phyloP scores from a whole-genome alignment of 2,329 filamentous ascomycete genomes.

The Penicillium sumatraense region DNA sequence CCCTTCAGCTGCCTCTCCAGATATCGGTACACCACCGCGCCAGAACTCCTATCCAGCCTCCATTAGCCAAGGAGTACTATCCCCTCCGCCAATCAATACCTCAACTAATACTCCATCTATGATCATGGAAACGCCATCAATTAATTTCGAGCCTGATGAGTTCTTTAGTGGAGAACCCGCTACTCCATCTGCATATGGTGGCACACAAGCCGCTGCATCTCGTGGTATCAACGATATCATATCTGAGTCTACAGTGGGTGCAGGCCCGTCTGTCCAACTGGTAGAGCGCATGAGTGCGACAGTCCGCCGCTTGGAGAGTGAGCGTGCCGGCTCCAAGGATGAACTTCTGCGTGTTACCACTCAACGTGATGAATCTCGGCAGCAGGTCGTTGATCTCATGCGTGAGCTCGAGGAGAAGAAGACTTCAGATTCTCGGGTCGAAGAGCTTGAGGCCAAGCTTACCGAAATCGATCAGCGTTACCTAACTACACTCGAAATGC shows the following conservation, averaged over 20 bases:
- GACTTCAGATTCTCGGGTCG: conserved; percentile 62
- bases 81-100: conserved; percentile 33
- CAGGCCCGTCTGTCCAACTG: conserved; percentile 90
- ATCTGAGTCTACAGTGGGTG: conserved; percentile 85
- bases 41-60: conserved; percentile 51
- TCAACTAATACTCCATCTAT: conserved; percentile 11
- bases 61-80: conserved; percentile 31
- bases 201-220: conserved; percentile 39
- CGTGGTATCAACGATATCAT: conserved; percentile 81
- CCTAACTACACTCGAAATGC: conserved; percentile 87
- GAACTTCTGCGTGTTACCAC: conserved; percentile 77
- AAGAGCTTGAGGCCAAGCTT: conserved; percentile 70
- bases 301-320: conserved; percentile 85
- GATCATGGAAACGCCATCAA: conserved; percentile 38
- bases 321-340: conserved; percentile 87
- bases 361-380: conserved; percentile 91
- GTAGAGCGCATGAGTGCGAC: conserved; percentile 96
- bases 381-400: conserved; percentile 89
- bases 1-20: conserved; percentile 39
- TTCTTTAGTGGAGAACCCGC: conserved; percentile 43
- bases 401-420: conserved; percentile 77
- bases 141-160: conserved; percentile 55
- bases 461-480: conserved; percentile 75
- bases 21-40: conserved; percentile 47
- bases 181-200: conserved; percentile 45